Conservation (phyloP, 108 stramenopile species). For the Epipyxis sp. region DNA sequence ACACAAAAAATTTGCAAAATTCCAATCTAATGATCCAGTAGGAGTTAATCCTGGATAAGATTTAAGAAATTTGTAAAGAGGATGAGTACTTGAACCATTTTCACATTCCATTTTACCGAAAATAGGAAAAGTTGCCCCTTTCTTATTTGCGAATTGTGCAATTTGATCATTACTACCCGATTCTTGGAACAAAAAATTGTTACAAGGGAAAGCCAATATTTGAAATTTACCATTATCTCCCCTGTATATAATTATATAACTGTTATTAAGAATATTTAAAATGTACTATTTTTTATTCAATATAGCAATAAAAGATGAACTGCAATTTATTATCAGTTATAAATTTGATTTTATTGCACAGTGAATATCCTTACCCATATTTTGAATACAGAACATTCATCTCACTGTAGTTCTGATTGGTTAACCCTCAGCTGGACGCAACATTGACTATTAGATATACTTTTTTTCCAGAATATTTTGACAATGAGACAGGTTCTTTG, state of each 20-base stretch:
- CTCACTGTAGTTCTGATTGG: not conserved
- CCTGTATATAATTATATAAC: too few relatives aligned
- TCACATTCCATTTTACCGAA: conserved; percentile 56
- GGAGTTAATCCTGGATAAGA: not conserved
- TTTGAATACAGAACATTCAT: not conserved
- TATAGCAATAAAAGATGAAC: too few relatives aligned
- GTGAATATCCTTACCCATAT: not conserved
- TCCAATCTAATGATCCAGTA: not conserved
- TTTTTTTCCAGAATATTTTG: not conserved
- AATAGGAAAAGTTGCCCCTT: not conserved
- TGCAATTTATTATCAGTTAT: too few relatives aligned
- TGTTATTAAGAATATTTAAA: too few relatives aligned
- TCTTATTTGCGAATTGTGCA: not conserved
- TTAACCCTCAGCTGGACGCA: not conserved
- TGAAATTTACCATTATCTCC: too few relatives aligned
- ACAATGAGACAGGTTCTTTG: not conserved
- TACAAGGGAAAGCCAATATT: conserved; percentile 62
- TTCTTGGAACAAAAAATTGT: conserved; percentile 59
- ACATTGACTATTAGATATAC: not conserved
- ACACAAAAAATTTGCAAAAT: conserved; percentile 13
- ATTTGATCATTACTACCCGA: not conserved
- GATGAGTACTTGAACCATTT: conserved; percentile 47
- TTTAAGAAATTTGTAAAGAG: conserved; percentile 54
- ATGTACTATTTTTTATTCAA: too few relatives aligned
- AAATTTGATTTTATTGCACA: too few relatives aligned